Conservation (phyloP, 306 rosid genomes). For the Ormosia semicastrata region DNA sequence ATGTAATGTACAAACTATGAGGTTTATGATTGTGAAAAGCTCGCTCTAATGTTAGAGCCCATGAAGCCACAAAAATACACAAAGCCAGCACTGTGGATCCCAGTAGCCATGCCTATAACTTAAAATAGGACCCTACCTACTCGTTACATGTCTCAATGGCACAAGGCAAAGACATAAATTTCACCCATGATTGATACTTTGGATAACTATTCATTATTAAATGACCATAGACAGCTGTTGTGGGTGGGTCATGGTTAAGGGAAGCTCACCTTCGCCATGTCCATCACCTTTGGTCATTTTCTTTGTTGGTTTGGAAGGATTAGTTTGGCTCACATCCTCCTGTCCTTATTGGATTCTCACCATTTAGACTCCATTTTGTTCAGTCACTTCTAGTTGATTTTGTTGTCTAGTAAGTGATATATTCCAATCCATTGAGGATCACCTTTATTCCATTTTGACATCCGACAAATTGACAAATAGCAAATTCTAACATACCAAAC, state of each 20-base stretch:
- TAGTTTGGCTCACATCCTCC: slow-evolving; percentile 15
- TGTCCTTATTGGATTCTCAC: slow-evolving; percentile 21
- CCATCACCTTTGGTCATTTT: not conserved
- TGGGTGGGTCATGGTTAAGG: slow-evolving; percentile 30
- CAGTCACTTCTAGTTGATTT: slow-evolving; percentile 33
- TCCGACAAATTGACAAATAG: not conserved
- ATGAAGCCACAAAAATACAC: slow-evolving; percentile 27
- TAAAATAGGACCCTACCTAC: slow-evolving; percentile 11
- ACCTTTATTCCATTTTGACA: slow-evolving; percentile 10
- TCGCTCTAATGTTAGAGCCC: slow-evolving; percentile 22
- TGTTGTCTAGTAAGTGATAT: slow-evolving; percentile 29
- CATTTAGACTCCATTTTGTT: slow-evolving; percentile 14
- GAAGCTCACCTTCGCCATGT: slow-evolving; percentile 2
- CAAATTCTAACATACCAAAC: not conserved
- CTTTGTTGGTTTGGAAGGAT: slow-evolving; percentile 7
- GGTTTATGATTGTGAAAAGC: slow-evolving; percentile 14
- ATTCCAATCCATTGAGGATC: not conserved
- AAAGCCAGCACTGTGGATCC: slow-evolving; percentile 17
- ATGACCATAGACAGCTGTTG: slow-evolving; percentile 38
- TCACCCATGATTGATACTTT: slow-evolving; percentile 32
- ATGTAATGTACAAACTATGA: slow-evolving; percentile 17
- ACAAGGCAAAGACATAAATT: slow-evolving; percentile 53
- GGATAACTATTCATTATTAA: slow-evolving; percentile 40
- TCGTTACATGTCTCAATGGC: slow-evolving; percentile 39
- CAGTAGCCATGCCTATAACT: not conserved